Base-by-base conservation (phyloP, 1,284 basidiomycete genomes). In the Papiliotrema terrestris region DNA sequence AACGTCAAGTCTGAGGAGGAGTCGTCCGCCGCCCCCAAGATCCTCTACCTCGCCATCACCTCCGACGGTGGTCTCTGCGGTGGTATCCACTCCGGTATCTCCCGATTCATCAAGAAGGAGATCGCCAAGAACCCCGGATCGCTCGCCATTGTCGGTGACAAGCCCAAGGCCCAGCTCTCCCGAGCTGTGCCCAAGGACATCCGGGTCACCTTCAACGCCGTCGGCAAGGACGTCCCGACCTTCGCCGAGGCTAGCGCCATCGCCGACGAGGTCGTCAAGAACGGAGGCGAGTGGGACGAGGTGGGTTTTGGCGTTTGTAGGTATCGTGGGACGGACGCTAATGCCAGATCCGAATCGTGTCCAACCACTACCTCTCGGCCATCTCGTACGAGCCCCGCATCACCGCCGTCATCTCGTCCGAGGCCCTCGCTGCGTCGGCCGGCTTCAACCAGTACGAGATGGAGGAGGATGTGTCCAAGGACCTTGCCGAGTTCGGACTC, bases 51-150 rank as follows among this genome's bases (percentile, higher is more conserved):
- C 65, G 89, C 94, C 77, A 79, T 95, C 70, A 96, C 95, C 48
- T 98, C 94, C 56, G 95, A 98, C 86, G 95, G 96, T 82, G 95
- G 96, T 80, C 90, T 99, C 57, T 99, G 95, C 78, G 96, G 96
- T 80, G 96, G 96, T 85, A 97, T 99, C 74, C 95, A 98, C 83
- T 98, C 95, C 42, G 93, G 91, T 58, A 89, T 98, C 71, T 84
- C 89, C 67, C 97, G 97, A 81, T 83, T 84, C 51, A 89, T 91
- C 58, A 89, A 89, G 67, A 83, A 83, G 58, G 86, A 84, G 48
- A 57, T 82, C 59, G 66, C 71, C 49, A 79, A 84, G 48, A 83
- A 85, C 60, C 69, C 82, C 25, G 83, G 86, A 56, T 85, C 86
- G 11, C 73, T 96, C 75, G 86, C 91, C 81, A 83, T 97, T 69